Evolutionary conservation across 257 asterid genomes (phyloP).

Genomic region (Catharanthus roseus): DNA sequence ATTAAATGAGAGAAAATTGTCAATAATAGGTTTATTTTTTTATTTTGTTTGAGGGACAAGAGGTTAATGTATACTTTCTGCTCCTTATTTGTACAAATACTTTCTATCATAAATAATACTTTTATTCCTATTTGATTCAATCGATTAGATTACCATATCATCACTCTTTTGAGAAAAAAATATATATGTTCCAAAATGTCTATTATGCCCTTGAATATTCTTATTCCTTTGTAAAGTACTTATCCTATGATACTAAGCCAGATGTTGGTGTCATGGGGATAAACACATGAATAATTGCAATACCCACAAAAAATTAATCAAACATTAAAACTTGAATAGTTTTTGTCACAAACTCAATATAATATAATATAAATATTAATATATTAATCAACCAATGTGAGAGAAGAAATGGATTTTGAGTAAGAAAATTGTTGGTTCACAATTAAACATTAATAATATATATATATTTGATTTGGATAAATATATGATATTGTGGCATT

Average conservation of each 20-base stretch:
- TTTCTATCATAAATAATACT: too few relatives aligned
- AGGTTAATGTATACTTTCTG: too few relatives aligned
- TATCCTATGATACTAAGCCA: neutral
- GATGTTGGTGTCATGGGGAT: neutral
- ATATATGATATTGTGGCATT: neutral
- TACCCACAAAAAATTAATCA: neutral
- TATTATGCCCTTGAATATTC: neutral
- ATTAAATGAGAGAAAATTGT: too few relatives aligned
- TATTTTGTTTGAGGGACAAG: too few relatives aligned
- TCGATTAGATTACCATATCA: too few relatives aligned
- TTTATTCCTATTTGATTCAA: too few relatives aligned
- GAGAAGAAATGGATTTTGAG: neutral
- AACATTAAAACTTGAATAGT: neutral
- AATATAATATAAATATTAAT: neutral
- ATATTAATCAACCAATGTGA: neutral
- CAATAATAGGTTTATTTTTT: too few relatives aligned
- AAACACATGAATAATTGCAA: neutral
- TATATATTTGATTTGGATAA: neutral
- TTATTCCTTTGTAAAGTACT: neutral
- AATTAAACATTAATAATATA: too few relatives aligned
- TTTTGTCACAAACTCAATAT: neutral
- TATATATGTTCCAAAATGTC: neutral
- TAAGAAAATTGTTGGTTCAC: neutral
- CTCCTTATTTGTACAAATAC: too few relatives aligned
- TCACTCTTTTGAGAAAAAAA: too few relatives aligned